These are phyloP conservation scores for Hypoxylon intermedium DNA, from an alignment of 495 filamentous ascomycete genomes.

Conservation along the genomic window DNA sequence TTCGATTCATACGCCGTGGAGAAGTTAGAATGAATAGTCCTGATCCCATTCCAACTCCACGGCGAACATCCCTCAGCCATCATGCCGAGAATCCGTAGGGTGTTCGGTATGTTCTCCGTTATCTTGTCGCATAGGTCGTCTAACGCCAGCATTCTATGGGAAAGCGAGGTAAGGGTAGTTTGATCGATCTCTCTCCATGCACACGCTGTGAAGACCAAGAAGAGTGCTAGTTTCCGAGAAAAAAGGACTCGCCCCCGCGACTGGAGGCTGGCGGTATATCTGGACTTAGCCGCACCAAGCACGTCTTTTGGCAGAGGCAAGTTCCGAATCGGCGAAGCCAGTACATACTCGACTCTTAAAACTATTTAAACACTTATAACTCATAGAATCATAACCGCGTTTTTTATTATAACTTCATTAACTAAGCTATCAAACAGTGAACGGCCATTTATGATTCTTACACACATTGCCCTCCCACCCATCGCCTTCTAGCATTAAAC, in stretches of 20 bases:
- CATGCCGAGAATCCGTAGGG: background rate
- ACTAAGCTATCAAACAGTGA: no score
- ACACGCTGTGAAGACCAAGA: background rate
- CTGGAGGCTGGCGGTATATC: conserved; percentile 2
- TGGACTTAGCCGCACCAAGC: background rate
- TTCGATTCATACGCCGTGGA: background rate
- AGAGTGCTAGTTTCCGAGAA: conserved; percentile 1
- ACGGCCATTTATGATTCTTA: no score
- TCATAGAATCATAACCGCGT: no score
- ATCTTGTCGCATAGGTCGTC: conserved; percentile 12
- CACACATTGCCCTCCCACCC: no score
- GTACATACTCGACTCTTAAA: no score
- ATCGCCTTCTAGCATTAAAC: no score
- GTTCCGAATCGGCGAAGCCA: no score
- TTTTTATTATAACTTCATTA: no score
- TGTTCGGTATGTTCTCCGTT: conserved; percentile 4
- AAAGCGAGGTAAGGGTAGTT: conserved; percentile 1
- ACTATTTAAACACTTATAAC: no score
- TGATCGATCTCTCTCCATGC: background rate
- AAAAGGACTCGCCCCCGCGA: background rate
- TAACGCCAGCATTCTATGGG: conserved; percentile 4
- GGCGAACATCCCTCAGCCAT: background rate
- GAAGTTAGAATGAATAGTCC: background rate
- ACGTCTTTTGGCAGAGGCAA: no score
- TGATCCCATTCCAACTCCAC: background rate